These are phyloP conservation scores for Phylloporus gajari DNA, from an alignment of 1,284 basidiomycete genomes.

Conservation along the genomic window DNA sequence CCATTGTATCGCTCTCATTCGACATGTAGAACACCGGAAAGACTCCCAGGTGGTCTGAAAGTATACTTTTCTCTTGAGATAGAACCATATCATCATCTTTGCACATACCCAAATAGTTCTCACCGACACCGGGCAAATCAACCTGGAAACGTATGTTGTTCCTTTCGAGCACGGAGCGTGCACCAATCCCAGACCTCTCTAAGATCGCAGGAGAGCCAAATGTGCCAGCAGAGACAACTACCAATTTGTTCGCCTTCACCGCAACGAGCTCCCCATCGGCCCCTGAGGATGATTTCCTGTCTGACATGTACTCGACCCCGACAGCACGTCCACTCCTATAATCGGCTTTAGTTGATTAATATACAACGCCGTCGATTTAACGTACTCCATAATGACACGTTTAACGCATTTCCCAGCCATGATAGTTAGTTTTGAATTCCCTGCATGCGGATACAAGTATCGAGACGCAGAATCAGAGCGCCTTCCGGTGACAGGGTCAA, in stretches of 20 bases:
- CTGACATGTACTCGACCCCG: constrained; percentile 65
- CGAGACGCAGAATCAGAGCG: constrained; percentile 68
- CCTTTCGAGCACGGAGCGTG: constrained; percentile 51
- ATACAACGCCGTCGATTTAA: not conserved
- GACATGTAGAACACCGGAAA: constrained; percentile 50
- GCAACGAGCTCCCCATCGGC: constrained; percentile 25
- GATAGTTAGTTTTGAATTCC: constrained; percentile 56
- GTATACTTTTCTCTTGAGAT: not conserved
- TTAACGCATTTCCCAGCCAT: constrained; percentile 53
- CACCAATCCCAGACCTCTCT: constrained; percentile 65
- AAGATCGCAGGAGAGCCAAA: constrained; percentile 67
- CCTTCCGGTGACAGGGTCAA: constrained; percentile 53
- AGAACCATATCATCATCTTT: fast-evolving
- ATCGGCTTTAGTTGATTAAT: not conserved
- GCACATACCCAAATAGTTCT: constrained; percentile 6
- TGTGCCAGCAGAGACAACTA: constrained; percentile 61
- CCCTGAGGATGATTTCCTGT: constrained; percentile 41
- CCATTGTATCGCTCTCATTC: constrained; percentile 55
- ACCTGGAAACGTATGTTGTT: constrained; percentile 52
- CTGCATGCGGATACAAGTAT: constrained; percentile 64
- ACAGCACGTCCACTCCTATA: constrained; percentile 60
- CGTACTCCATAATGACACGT: constrained; percentile 61
- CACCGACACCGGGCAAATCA: constrained; percentile 66
- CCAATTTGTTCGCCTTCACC: constrained; percentile 46
- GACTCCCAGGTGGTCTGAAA: constrained; percentile 56